Percentiles rank a stretch among this genome's conserved stretches.
Evolutionary conservation across 2,329 filamentous ascomycete genomes (phyloP).

Genomic region (Sarocladiaceae sp.): DNA sequence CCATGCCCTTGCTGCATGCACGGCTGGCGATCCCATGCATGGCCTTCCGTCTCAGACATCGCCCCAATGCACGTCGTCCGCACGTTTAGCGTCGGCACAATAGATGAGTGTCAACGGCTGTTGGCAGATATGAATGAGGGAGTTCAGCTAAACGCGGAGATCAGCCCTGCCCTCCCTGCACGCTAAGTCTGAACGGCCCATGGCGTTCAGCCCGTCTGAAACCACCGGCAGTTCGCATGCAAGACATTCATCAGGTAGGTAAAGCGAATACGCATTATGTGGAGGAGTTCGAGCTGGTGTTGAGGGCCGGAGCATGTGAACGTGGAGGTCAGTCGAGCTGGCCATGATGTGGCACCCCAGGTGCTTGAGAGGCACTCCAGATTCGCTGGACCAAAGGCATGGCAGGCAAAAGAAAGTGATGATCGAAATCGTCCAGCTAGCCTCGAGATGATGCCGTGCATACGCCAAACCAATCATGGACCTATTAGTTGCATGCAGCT

Average conservation of each 20-base stretch:
- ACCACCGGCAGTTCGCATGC: background rate
- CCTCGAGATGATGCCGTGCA: background rate
- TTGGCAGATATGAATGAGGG: background rate
- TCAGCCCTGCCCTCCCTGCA: conserved; percentile 3
- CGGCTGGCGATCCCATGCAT: background rate
- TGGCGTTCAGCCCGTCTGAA: background rate
- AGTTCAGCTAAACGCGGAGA: background rate
- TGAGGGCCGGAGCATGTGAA: too few species aligned
- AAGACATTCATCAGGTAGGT: background rate
- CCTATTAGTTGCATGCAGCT: background rate
- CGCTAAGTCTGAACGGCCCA: background rate
- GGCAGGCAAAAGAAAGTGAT: background rate
- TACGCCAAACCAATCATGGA: background rate
- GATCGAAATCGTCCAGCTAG: background rate
- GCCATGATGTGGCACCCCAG: too few species aligned
- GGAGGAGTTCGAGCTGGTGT: background rate
- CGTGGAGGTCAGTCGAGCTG: too few species aligned
- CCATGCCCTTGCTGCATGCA: background rate
- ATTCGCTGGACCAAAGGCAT: too few species aligned
- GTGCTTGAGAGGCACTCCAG: too few species aligned
- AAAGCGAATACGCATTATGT: too few species aligned
- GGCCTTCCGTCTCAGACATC: conserved; percentile 2
- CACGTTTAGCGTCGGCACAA: background rate
- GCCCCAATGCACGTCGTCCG: conserved; percentile 2
- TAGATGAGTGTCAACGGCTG: conserved; percentile 3